Conservation (phyloP, 2,329 filamentous ascomycete species). For the Zalaria sp. region DNA sequence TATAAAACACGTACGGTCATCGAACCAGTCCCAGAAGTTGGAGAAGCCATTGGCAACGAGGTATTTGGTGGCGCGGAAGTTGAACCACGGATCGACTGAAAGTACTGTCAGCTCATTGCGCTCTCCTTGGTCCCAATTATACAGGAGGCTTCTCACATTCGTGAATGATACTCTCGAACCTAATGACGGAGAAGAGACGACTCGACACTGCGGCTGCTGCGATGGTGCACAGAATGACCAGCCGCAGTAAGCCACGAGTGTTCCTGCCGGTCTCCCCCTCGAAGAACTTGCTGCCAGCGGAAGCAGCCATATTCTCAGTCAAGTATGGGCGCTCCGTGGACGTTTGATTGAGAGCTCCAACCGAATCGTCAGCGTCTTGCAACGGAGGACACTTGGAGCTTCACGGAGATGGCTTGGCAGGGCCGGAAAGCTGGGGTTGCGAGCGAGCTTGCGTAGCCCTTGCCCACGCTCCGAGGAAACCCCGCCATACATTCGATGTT, state of each 20-base stretch:
- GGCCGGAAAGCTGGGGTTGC: too few relatives aligned
- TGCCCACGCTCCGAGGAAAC: too few relatives aligned
- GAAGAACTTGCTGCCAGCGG: constrained; percentile 39
- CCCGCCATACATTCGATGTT: too few relatives aligned
- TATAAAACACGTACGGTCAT: constrained; percentile 57
- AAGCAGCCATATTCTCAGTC: constrained; percentile 20
- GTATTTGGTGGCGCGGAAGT: constrained; percentile 97
- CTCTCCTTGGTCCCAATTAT: constrained; percentile 6
- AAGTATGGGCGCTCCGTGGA: not conserved
- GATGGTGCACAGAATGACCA: constrained; percentile 83
- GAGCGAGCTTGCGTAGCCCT: too few relatives aligned
- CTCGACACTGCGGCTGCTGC: constrained; percentile 83
- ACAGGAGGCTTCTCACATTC: constrained; percentile 63
- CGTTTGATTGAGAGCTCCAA: not conserved
- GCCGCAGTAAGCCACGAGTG: constrained; percentile 70
- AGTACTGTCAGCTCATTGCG: constrained; percentile 5
- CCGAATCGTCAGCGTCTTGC: not conserved
- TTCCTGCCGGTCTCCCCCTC: constrained; percentile 68
- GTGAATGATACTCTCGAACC: constrained; percentile 99
- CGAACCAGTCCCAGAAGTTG: constrained; percentile 99
- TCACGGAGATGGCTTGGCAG: not conserved
- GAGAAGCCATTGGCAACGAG: constrained; percentile 95
- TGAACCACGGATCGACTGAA: constrained; percentile 97
- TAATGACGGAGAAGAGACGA: constrained; percentile 95
- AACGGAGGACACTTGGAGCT: not conserved